Evolutionary conservation across 768 basidiomycete genomes (phyloP).

Genomic region (Hygrocybe coccinea): DNA sequence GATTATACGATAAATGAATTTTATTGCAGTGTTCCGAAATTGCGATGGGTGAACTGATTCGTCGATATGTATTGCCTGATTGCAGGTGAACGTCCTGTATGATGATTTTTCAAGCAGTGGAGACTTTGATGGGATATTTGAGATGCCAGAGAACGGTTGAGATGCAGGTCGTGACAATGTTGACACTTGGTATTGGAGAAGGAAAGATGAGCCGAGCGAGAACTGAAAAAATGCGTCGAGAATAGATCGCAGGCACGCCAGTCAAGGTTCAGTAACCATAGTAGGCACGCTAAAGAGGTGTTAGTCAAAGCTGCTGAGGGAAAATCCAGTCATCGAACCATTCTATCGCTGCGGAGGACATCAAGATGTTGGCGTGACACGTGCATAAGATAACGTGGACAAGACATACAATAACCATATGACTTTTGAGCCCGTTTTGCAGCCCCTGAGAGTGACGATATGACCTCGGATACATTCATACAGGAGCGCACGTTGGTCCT

Average conservation of each 20-base stretch:
- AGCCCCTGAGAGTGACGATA: conserved; percentile 84
- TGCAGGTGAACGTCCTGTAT: not conserved
- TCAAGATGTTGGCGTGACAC: conserved; percentile 4
- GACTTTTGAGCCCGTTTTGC: conserved; percentile 87
- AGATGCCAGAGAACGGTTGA: conserved; percentile 15
- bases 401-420: conserved; percentile 75
- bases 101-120: conserved; percentile 1
- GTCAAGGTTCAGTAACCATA: conserved; percentile 47
- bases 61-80: not conserved
- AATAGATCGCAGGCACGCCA: not conserved
- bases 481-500: conserved; percentile 75
- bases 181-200: not conserved
- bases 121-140: conserved; percentile 32
- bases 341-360: conserved; percentile 44
- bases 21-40: conserved; percentile 2
- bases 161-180: conserved; percentile 3
- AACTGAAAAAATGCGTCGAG: not conserved
- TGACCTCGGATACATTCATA: conserved; percentile 86
- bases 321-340: conserved; percentile 33
- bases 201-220: not conserved
- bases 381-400: not conserved
- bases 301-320: conserved; percentile 8
- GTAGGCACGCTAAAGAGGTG: conserved; percentile 49
- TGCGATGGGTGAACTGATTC: conserved; percentile 7
- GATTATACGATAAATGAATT: conserved; percentile 8